Evolutionary conservation across 2,329 filamentous ascomycete species (phyloP), one percentile per base, ranked within the genome.

Genomic region (Dothideomycetes sp.): DNA sequence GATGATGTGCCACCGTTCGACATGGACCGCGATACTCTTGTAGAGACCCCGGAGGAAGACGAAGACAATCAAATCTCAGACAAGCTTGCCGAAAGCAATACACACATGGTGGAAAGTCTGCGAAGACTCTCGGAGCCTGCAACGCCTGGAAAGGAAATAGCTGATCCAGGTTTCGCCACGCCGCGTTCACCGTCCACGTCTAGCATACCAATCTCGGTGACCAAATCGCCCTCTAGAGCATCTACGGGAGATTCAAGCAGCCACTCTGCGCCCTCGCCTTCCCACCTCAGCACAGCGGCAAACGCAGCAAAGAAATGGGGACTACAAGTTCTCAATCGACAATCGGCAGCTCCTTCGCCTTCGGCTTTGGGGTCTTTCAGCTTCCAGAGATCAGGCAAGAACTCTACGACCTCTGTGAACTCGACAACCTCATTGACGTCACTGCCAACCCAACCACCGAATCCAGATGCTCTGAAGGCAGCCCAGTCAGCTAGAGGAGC

Each of bases 281-380:
- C 40, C 5, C 40, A 42, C 29, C 19, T 43, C n/a, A 43, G 36
- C 12, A 32, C 41, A 12, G 39, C 74, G 2, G 71, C 73, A 10
- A 66, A 68, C 4, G 70, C 68, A 12, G 73, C 75, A 4, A 75
- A 74, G 52, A 78, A 75, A 58, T 79, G 75, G 75, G 63, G 69
- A 30, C 64, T 61, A 62, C 66, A 62, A 42, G 65, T 76, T 15
- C 61, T 72, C 34, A 60, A 57, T 35, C 56, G 57, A 22, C 27
- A 65, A 60, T 27, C 22, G 22, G 12, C 22, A 27, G 41, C 34
- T 10, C 34, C 40, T 11, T 34, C 35, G 4, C 4, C 40, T n/a
- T 33, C 40, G 7, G 34, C 36, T 9, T 19, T 31, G 3, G 31
- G 19, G 4, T 27, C 34, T 10, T 36, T 36, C 8, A 34, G 39